Evolutionary conservation across 2,329 filamentous ascomycete species (phyloP), one percentile per base, ranked within the genome.

Genomic region (Didymella arachidicola): DNA sequence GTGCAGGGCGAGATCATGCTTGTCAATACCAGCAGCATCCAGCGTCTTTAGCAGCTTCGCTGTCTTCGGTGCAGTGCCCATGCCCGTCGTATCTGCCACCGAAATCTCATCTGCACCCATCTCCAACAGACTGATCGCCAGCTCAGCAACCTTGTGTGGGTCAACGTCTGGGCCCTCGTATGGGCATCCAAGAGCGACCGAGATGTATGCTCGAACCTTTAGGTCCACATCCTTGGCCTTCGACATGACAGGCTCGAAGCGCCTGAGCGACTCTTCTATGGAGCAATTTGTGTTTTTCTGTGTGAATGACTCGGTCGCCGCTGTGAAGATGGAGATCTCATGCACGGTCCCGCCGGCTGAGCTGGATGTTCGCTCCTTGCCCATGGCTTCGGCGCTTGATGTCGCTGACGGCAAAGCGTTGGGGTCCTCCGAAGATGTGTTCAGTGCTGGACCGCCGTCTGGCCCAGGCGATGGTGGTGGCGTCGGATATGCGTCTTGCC

Each of bases 31-130:
- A 1, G 89, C 89, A 1, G 86, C 84, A 8, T 82, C 77, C 77
- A 92, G 79, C 55, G 87, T 87, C 63, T 83, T 83, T 57, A 93
- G 80, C 45, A 93, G 79, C 55, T 86, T 84, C 54, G 82, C 80
- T 2, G 89, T 92, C 55, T 86, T 81, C 18, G 87, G 88, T n/a
- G 87, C 88, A 0, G 91, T 96, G 30, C 93, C 93, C 85, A 96
- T 93, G 18, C 93, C 93, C 0, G 93, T 94, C 0, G 93, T 97
- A 72, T 97, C 93, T 7, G 92, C 93, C 0, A 97, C 85, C 1
- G 90, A 91, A 66, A 97, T 93, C 81, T 97, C 92, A 72, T 96
- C 92, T 19, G 92, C 93, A 18, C 93, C 93, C 82, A 94, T 91
- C 71, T 93, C 90, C 1, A 97, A 82, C 47, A 97, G 76, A 7